Evolutionary conservation across 2,329 filamentous ascomycete species (phyloP).

Genomic region (Coniochaeta ligniaria): DNA sequence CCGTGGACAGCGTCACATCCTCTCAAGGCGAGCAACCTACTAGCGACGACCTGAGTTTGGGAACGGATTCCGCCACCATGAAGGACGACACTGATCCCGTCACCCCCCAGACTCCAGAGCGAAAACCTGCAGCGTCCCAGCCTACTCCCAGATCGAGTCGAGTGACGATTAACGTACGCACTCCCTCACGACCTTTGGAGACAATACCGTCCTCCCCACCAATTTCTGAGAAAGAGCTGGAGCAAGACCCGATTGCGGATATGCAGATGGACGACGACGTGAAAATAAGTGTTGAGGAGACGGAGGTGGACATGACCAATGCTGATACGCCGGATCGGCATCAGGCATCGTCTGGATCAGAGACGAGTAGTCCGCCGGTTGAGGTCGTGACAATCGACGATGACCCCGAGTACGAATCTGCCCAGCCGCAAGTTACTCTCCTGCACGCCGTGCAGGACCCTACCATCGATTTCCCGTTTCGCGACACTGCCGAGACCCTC

Average conservation of each 20-base stretch:
- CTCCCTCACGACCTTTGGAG: constrained; percentile 30
- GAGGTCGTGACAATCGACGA: constrained; percentile 32
- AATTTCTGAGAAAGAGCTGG: constrained; percentile 22
- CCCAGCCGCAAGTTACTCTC: constrained; percentile 13
- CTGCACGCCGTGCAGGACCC: constrained; percentile 29
- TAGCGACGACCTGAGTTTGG: not conserved
- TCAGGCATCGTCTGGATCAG: constrained; percentile 28
- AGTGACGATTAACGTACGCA: constrained; percentile 55
- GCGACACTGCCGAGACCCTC: constrained; percentile 16
- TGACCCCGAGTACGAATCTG: constrained; percentile 18
- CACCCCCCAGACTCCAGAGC: constrained; percentile 36
- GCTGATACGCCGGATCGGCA: constrained; percentile 18
- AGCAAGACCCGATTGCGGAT: constrained; percentile 4
- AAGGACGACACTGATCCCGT: constrained; percentile 30
- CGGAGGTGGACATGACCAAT: constrained; percentile 28
- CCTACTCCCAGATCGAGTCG: constrained; percentile 28
- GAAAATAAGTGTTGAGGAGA: constrained; percentile 37
- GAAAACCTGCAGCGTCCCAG: constrained; percentile 20
- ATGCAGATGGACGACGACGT: constrained; percentile 19
- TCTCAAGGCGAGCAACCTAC: constrained; percentile 8
- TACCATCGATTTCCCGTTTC: constrained; percentile 38
- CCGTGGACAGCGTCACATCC: constrained; percentile 34
- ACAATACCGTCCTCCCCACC: constrained; percentile 34
- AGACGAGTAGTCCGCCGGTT: constrained; percentile 34
- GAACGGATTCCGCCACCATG: constrained; percentile 19